Conservation (phyloP, 208 protist genomes). For the Wallacemonas sp. region DNA sequence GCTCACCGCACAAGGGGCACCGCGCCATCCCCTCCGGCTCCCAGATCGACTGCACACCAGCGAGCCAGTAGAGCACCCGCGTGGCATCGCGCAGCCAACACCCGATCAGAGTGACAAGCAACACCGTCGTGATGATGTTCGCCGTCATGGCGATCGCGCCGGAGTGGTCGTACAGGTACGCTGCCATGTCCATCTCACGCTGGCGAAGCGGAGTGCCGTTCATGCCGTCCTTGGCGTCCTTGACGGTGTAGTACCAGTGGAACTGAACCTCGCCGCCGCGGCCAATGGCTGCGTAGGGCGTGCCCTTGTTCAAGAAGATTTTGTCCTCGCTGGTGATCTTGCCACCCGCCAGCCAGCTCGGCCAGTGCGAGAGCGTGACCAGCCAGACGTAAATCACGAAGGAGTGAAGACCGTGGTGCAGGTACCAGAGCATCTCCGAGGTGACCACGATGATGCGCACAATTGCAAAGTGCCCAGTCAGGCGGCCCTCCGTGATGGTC, state of each 20-base stretch:
- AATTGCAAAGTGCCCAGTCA: slow-evolving; percentile 44
- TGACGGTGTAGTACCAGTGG: slow-evolving; percentile 41
- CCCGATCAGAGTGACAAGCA: slow-evolving; percentile 20
- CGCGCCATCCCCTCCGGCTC: slow-evolving; percentile 54
- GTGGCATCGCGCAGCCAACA: slow-evolving; percentile 24
- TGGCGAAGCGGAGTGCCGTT: slow-evolving; percentile 10
- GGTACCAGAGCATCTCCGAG: slow-evolving; percentile 46
- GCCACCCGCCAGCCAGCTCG: slow-evolving; percentile 12
- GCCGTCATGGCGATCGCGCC: slow-evolving; percentile 3
- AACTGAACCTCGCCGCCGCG: slow-evolving; percentile 29
- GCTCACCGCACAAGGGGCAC: slow-evolving; percentile 60
- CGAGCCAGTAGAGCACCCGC: slow-evolving; percentile 38
- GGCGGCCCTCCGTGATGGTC: slow-evolving; percentile 35
- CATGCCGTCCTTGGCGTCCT: slow-evolving; percentile 16
- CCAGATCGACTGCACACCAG: slow-evolving; percentile 52
- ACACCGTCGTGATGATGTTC: slow-evolving; percentile 17
- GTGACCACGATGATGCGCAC: slow-evolving; percentile 29
- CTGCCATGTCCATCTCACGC: slow-evolving; percentile 23
- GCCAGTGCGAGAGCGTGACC: slow-evolving; percentile 39
- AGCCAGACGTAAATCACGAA: slow-evolving; percentile 52
- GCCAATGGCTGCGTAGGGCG: slow-evolving; percentile 41
- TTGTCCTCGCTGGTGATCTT: slow-evolving; percentile 1
- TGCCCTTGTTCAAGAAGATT: slow-evolving; percentile 24
- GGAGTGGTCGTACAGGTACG: slow-evolving; percentile 34
- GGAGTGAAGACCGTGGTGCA: slow-evolving; percentile 51